A percentile compares a stretch with the other conserved stretches of the same genome.
phyloP scores from a whole-genome alignment of 2,329 filamentous ascomycete species.

The Apiospora sp. region DNA sequence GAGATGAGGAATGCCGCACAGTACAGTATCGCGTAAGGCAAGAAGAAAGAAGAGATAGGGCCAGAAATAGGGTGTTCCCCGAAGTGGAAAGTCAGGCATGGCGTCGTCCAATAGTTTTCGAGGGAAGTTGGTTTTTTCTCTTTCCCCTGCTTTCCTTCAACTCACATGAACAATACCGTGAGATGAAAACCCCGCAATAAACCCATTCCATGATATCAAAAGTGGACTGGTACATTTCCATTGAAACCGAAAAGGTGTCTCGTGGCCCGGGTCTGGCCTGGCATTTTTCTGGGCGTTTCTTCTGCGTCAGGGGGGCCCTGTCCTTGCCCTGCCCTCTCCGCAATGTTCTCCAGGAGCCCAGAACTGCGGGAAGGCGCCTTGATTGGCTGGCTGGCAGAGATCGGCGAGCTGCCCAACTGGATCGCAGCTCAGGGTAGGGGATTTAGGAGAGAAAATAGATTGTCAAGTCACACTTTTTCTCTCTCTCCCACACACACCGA shows the following conservation, averaged over 20 bases:
- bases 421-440: neutral
- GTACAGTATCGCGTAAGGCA: neutral
- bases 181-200: conserved; percentile 19
- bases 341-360: conserved; percentile 22
- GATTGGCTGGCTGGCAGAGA: neutral
- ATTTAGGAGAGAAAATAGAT: conserved; percentile 13
- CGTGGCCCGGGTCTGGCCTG: conserved; percentile 16
- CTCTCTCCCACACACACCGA: neutral
- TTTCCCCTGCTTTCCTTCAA: conserved; percentile 8
- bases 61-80: conserved; percentile 19
- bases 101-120: neutral
- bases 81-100: neutral
- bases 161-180: conserved; percentile 18
- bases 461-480: neutral
- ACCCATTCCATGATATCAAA: conserved; percentile 16
- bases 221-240: conserved; percentile 1
- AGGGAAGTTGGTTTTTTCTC: neutral
- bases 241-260: conserved; percentile 14
- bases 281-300: conserved; percentile 18
- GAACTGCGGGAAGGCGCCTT: conserved; percentile 17
- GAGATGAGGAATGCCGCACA: neutral
- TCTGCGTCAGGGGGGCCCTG: neutral
- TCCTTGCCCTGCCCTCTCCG: neutral
- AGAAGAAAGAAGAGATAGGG: conserved; percentile 9
- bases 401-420: neutral